Percentiles rank a stretch among this genome's conserved stretches.
Conservation (phyloP, 352 stramenopile species). For the Phytophthora meadii region DNA sequence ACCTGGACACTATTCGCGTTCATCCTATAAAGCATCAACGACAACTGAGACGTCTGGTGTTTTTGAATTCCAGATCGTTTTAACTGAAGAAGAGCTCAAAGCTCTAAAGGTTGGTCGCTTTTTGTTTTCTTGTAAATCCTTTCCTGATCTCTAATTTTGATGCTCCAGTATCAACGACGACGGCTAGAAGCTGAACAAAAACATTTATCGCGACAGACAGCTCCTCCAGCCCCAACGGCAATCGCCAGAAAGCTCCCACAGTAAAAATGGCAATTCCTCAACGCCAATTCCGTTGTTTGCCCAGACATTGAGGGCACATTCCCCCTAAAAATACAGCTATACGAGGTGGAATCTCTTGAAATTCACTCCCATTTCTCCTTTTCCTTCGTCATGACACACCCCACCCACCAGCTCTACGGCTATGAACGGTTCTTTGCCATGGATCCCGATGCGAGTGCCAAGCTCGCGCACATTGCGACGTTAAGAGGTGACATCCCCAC, state of each 20-base stretch:
- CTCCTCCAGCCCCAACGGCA: constrained; percentile 22
- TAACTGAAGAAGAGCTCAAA: constrained; percentile 67
- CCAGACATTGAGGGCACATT: constrained; percentile 18
- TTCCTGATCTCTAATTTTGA: neutral
- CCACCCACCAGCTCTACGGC: constrained; percentile 61
- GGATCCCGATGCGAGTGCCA: constrained; percentile 48
- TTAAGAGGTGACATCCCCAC: constrained; percentile 50
- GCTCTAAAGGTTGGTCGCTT: constrained; percentile 46
- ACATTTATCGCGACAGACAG: constrained; percentile 49
- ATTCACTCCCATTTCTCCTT: too few relatives aligned
- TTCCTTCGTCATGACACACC: constrained; percentile 25
- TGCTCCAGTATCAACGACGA: constrained; percentile 48
- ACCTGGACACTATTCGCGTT: constrained; percentile 60
- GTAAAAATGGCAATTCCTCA: constrained; percentile 10
- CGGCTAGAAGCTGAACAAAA: constrained; percentile 63
- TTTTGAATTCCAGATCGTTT: constrained; percentile 68
- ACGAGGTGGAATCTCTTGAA: constrained; percentile 9
- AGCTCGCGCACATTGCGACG: constrained; percentile 59
- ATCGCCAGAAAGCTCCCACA: neutral
- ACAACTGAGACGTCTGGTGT: neutral
- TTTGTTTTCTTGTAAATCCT: neutral
- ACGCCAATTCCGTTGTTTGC: constrained; percentile 20
- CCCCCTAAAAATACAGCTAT: constrained; percentile 34
- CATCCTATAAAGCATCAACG: constrained; percentile 31
- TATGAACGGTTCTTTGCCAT: constrained; percentile 81